Evolutionary conservation across 2,329 filamentous ascomycete genomes (phyloP).

Genomic region (Colletotrichum sp.): DNA sequence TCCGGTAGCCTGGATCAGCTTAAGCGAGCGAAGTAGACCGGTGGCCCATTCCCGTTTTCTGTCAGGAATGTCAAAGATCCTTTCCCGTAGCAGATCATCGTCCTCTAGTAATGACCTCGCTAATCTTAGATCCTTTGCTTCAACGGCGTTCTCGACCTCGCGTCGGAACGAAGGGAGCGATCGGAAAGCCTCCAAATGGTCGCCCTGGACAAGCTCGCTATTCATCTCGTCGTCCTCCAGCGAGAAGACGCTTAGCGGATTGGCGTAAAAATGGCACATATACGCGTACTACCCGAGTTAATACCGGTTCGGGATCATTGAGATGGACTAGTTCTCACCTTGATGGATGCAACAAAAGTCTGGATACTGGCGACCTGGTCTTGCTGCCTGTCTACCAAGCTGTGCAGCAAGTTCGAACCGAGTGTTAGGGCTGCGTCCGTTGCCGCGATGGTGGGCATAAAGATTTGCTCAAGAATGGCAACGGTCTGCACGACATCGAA

Average conservation of each 20-base stretch:
- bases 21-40: conserved; percentile 54
- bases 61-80: conserved; percentile 39
- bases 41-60: conserved; percentile 39
- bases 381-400: conserved; percentile 73
- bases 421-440: conserved; percentile 63
- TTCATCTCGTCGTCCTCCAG: conserved; percentile 26
- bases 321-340: conserved; percentile 50
- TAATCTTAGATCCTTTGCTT: conserved; percentile 43
- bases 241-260: conserved; percentile 71
- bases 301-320: not conserved
- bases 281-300: conserved; percentile 69
- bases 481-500: conserved; percentile 80
- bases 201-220: conserved; percentile 50
- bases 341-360: conserved; percentile 72
- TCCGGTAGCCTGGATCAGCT: conserved; percentile 47
- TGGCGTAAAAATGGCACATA: conserved; percentile 87
- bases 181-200: conserved; percentile 72
- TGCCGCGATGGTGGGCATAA: conserved; percentile 68
- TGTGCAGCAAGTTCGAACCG: conserved; percentile 66
- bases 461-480: conserved; percentile 75
- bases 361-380: conserved; percentile 81
- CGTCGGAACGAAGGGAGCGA: conserved; percentile 72
- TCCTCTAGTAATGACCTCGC: conserved; percentile 64
- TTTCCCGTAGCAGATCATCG: conserved; percentile 57
- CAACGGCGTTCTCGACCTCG: conserved; percentile 54